Percentiles rank a stretch among this genome's conserved stretches.
phyloP scores from a whole-genome alignment of 495 filamentous ascomycete genomes.

The Xanthoparmelia taractica region DNA sequence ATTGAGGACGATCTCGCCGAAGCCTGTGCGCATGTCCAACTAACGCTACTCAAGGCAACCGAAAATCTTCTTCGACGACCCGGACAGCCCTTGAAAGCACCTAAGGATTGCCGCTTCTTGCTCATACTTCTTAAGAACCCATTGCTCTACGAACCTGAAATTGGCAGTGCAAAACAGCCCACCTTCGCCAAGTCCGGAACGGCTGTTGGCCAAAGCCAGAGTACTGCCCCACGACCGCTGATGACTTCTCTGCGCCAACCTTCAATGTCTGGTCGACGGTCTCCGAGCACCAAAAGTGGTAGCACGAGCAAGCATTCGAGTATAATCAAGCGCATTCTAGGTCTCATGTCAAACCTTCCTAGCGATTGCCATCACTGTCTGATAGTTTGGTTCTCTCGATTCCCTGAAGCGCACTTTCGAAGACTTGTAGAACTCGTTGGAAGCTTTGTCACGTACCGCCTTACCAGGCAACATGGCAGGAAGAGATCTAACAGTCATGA shows the following conservation, averaged over 20 bases:
- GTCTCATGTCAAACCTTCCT: slow-evolving; percentile 67
- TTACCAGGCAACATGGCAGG: slow-evolving; percentile 65
- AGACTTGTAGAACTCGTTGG: slow-evolving; percentile 66
- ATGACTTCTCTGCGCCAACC: neutral
- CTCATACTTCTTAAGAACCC: slow-evolving; percentile 84
- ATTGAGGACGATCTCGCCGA: slow-evolving; percentile 39
- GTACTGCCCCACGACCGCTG: neutral
- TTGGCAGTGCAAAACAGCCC: slow-evolving; percentile 11
- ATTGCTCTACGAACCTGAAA: slow-evolving; percentile 47
- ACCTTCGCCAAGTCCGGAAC: neutral
- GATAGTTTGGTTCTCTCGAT: slow-evolving; percentile 77
- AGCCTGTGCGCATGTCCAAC: slow-evolving; percentile 59
- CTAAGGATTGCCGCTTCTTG: slow-evolving; percentile 70
- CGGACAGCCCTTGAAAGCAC: slow-evolving; percentile 57
- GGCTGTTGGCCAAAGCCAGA: neutral
- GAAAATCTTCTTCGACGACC: slow-evolving; percentile 84
- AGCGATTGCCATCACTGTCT: slow-evolving; percentile 72
- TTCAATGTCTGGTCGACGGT: slow-evolving; percentile 1
- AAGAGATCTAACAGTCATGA: slow-evolving; percentile 51
- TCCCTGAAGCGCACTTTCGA: slow-evolving; percentile 60
- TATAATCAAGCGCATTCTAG: slow-evolving; percentile 79
- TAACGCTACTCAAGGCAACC: slow-evolving; percentile 68
- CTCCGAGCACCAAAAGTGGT: slow-evolving; percentile 10
- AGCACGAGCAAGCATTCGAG: slow-evolving; percentile 54
- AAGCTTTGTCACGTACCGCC: slow-evolving; percentile 74